Percentiles rank a stretch among this genome's conserved stretches.
These are phyloP conservation scores for Acanthamoeba culbertsoni DNA, from an alignment of 208 protist species.

Conservation along the genomic window DNA sequence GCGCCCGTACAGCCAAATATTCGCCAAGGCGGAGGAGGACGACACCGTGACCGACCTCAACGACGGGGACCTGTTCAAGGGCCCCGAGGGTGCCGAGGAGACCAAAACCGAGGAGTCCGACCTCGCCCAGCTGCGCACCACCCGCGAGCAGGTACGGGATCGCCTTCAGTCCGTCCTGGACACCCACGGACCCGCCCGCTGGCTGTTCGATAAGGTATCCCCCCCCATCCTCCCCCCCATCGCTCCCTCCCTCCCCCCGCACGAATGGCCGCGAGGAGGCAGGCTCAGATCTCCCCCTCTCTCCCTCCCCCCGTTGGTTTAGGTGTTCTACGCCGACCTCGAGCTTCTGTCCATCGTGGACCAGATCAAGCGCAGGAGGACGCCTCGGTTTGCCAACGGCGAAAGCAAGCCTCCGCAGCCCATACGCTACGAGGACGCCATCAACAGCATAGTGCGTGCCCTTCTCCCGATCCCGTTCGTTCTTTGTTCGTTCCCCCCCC, in stretches of 20 bases:
- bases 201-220: background rate
- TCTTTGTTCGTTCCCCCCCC: background rate
- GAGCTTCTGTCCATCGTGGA: background rate
- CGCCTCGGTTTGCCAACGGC: background rate
- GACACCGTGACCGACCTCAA: background rate
- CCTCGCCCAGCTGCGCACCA: background rate
- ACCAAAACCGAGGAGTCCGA: background rate
- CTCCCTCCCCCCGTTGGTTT: background rate
- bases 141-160: background rate
- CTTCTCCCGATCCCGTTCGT: background rate
- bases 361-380: background rate
- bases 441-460: background rate
- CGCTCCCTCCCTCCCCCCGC: background rate
- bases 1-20: background rate
- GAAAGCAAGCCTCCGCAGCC: background rate
- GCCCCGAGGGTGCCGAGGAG: background rate
- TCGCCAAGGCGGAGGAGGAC: background rate
- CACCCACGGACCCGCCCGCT: background rate
- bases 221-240: background rate
- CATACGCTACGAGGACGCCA: background rate
- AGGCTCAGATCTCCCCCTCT: background rate
- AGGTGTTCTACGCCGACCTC: constrained; percentile 13
- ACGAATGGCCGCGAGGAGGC: background rate
- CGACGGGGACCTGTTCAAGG: background rate
- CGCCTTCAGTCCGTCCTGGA: background rate